phyloP scores from a whole-genome alignment of 495 filamentous ascomycete species.

The Achaetomiella virescens region DNA sequence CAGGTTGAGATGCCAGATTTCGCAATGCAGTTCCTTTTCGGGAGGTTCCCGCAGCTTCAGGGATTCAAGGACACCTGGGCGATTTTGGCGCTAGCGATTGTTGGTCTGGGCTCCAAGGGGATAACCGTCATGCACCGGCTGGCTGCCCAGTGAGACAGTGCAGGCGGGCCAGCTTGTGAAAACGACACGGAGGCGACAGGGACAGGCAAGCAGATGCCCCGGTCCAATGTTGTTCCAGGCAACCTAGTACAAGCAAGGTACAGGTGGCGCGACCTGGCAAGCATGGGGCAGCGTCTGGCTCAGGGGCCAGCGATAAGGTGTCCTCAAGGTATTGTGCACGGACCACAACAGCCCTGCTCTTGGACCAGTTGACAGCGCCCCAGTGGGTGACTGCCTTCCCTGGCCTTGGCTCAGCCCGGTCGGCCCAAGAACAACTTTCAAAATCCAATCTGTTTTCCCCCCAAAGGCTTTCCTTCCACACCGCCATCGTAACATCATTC shows the following conservation, averaged over 20 bases:
- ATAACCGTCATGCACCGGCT: background rate
- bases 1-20: constrained; percentile 17
- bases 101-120: background rate
- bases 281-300: background rate
- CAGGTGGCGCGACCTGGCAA: constrained; percentile 4
- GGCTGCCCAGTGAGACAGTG: background rate
- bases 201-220: constrained; percentile 5
- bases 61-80: constrained; percentile 28
- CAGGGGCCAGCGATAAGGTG: constrained; percentile 26
- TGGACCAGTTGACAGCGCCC: background rate
- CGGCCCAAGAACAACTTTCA: constrained; percentile 37
- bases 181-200: constrained; percentile 1
- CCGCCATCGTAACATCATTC: constrained; percentile 29
- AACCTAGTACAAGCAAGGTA: constrained; percentile 6
- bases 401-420: constrained; percentile 17
- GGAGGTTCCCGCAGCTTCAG: constrained; percentile 4
- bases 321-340: constrained; percentile 20
- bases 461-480: constrained; percentile 29
- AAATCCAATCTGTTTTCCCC: constrained; percentile 29
- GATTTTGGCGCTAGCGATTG: constrained; percentile 14
- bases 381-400: constrained; percentile 13
- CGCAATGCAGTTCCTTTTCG: constrained; percentile 13
- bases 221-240: constrained; percentile 27
- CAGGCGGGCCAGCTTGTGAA: constrained; percentile 14
- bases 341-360: background rate